Evolutionary conservation across 169 alveolate genomes (phyloP).

Genomic region (Eimeria necatrix): DNA sequence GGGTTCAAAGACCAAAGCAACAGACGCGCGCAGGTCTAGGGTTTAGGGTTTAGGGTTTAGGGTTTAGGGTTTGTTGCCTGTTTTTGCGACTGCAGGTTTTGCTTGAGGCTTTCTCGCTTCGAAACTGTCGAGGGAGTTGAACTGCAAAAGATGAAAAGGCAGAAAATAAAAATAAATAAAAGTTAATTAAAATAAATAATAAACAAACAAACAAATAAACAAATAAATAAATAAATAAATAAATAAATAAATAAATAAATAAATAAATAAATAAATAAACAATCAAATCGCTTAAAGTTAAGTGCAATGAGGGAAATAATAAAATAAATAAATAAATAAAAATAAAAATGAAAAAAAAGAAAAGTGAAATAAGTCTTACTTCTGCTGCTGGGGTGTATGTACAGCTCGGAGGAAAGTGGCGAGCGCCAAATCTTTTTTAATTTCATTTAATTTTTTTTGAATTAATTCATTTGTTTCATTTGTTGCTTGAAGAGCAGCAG

Average conservation of each 20-base stretch:
- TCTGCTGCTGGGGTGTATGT: neutral
- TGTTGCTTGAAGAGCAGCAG: neutral
- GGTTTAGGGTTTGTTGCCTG: constrained; percentile 41
- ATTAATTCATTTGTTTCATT: neutral
- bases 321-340: neutral
- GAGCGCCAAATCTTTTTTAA: neutral
- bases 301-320: neutral
- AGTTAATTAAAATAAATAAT: neutral
- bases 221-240: neutral
- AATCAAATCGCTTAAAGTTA: too few relatives aligned
- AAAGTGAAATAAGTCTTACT: neutral
- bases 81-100: neutral
- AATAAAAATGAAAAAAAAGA: neutral
- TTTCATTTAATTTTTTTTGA: neutral
- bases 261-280: too few relatives aligned
- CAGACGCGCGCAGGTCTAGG: neutral
- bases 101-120: neutral
- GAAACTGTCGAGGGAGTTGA: neutral
- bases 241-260: neutral
- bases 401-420: neutral
- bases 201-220: neutral
- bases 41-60: constrained; percentile 25
- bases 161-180: neutral
- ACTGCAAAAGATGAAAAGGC: neutral
- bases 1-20: neutral